Base-by-base conservation (phyloP, 2,329 filamentous ascomycete species). In the Fusarium pilosicola region DNA sequence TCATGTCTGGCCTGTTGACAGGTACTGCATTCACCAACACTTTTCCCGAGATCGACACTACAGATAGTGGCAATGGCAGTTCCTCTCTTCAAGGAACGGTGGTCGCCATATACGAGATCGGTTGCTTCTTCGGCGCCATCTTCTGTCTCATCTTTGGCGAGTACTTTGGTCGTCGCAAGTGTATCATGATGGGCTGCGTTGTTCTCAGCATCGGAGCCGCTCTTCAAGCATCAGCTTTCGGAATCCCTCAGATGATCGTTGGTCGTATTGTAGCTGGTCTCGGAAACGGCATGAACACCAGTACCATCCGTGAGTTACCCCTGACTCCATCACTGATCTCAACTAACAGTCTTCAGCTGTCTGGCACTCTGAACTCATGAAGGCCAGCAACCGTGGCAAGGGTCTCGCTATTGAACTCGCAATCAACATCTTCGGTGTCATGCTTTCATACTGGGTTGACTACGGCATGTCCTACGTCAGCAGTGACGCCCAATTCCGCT, bases 281-380 rank as follows among this genome's bases (percentile, higher is more conserved):
- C 7, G 86, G 85, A 5, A 86, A 82, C 49, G 84, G 84, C 10
- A 78, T 85, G 78, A 88, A 87, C 57, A 87, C 86, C 5, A 84
- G 86, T 41, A 88, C 86, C 4, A 83, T 83, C 24, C 81, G 82
- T 74, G 70, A 82, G 70, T 71, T n/a, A 4, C 8, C 12, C 15
- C 32, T 22, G 15, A 24, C 14, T 36, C 5, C 15, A 2, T 38
- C 9, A 38, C 7, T 5, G 8, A 18, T n/a, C 6, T 24, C 1
- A 7, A n/a, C 54, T 65, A 26, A 74, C 9, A 14, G 2, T 13
- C 12, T 3, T 18, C 7, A 80, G 79, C 81, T 26, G 79, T 81
- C 10, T 86, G 83, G 81, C 84, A 86, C 67, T 81, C 82, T 7
- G 84, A 86, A 59, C 73, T 83, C 18, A 83, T 83, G 78, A 81